Evolutionary conservation across 805 yeast species (phyloP).

Genomic region (Pichia exigua): DNA sequence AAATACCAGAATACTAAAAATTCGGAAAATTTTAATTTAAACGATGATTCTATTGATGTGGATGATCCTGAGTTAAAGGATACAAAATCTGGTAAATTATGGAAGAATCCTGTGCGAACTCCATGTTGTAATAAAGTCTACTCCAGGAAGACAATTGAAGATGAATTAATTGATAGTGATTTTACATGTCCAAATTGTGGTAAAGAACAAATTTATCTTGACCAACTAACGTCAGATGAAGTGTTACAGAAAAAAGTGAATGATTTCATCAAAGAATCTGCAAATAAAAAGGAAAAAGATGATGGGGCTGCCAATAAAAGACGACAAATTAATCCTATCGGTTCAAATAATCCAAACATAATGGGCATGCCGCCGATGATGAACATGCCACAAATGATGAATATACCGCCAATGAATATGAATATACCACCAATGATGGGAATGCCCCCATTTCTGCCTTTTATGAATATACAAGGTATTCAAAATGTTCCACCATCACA

Average conservation of each 20-base stretch:
- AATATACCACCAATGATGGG: constrained; percentile 28
- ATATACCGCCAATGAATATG: constrained; percentile 21
- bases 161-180: constrained; percentile 66
- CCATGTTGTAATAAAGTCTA: constrained; percentile 58
- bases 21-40: constrained; percentile 8
- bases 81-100: constrained; percentile 58
- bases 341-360: not conserved
- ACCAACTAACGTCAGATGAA: constrained; percentile 54
- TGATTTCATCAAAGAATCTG: constrained; percentile 33
- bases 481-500: not conserved
- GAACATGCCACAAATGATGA: constrained; percentile 9
- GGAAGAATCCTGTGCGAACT: constrained; percentile 68
- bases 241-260: constrained; percentile 51
- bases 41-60: constrained; percentile 26
- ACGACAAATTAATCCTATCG: constrained; percentile 11
- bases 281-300: not conserved
- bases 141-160: constrained; percentile 58
- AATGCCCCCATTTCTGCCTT: constrained; percentile 25
- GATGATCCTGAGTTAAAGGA: constrained; percentile 60
- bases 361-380: constrained; percentile 16
- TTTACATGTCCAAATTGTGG: constrained; percentile 88
- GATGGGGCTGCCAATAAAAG: constrained; percentile 13
- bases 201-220: constrained; percentile 65
- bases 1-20: constrained; percentile 66
- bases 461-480: constrained; percentile 14